Base-by-base conservation (phyloP, 768 basidiomycete genomes). In the Cystobasidium tubakii region DNA sequence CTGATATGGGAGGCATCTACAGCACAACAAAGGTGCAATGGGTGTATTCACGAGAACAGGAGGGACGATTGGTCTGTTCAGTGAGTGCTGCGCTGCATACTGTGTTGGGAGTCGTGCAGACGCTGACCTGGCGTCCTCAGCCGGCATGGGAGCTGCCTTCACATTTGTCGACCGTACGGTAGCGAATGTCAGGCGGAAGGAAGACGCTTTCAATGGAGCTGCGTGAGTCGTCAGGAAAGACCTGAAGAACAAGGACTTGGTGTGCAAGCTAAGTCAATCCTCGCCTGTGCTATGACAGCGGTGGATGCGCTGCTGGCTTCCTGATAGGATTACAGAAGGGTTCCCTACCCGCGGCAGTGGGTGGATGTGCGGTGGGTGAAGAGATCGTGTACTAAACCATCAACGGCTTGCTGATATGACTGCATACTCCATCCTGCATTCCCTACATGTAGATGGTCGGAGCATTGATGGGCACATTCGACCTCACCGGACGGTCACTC, bases 241-340 rank as follows among this genome's bases (percentile, higher is more conserved):
- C 33, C 2, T 60, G 71, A 23, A 31, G 33, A 34, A 29, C 25
- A 25, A n/a, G 36, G 34, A 23, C 4, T n/a, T n/a, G n/a, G n/a
- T n/a, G n/a, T n/a, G n/a, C n/a, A n/a, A n/a, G n/a, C n/a, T n/a
- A n/a, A n/a, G n/a, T n/a, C n/a, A n/a, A n/a, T n/a, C n/a, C n/a
- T n/a, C n/a, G n/a, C n/a, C n/a, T n/a, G 27, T 64, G 12, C 27
- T 13, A 34, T 39, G 6, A 19, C 23, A 75, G 72, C 21, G 93
- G 90, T 69, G 93, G 89, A 71, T 95, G 92, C 83, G 92, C 92
- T 62, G 92, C 92, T 65, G 93, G 93, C 57, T 92, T 95, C 82
- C 82, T 95, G 75, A 91, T 91, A 34, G 93, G 93, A 66, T 82
- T 94, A 72, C 43, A 46, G 39, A 36, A 63, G 21, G 53, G 75